phyloP scores from a whole-genome alignment of 306 rosid species.

The Sesbania bispinosa region DNA sequence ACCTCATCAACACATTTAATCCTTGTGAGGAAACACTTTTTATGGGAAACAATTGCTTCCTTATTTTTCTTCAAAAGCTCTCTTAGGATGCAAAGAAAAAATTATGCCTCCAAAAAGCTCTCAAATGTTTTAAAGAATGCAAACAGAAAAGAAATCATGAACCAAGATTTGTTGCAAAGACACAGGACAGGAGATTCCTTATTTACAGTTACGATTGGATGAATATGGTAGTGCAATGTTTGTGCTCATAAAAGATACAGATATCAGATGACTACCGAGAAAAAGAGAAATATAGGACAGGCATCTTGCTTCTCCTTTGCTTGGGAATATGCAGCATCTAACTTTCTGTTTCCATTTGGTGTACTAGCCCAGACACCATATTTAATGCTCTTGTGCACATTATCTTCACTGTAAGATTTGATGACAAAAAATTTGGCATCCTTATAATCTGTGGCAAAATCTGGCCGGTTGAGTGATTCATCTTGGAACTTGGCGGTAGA shows the following conservation, averaged over 20 bases:
- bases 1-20: neutral
- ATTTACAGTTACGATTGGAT: neutral
- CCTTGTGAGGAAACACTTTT: neutral
- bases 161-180: conserved; percentile 6
- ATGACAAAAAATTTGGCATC: conserved; percentile 78
- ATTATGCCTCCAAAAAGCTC: neutral
- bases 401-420: conserved; percentile 88
- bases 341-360: conserved; percentile 82
- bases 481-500: conserved; percentile 44
- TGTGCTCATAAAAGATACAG: neutral
- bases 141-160: neutral
- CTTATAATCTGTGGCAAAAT: conserved; percentile 63
- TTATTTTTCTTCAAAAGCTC: neutral
- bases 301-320: conserved; percentile 65
- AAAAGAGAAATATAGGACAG: conserved; percentile 70
- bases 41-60: neutral
- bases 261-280: conserved; percentile 55
- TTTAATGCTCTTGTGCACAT: conserved; percentile 88
- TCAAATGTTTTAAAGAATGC: neutral
- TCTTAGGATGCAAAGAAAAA: neutral
- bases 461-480: conserved; percentile 53
- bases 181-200: neutral
- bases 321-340: conserved; percentile 75
- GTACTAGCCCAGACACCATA: conserved; percentile 94
- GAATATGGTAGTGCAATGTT: neutral